Evolutionary conservation across 164 flowering plant genomes (phyloP), one percentile per base, ranked within the genome.

Genomic region (Protea cynaroides): DNA sequence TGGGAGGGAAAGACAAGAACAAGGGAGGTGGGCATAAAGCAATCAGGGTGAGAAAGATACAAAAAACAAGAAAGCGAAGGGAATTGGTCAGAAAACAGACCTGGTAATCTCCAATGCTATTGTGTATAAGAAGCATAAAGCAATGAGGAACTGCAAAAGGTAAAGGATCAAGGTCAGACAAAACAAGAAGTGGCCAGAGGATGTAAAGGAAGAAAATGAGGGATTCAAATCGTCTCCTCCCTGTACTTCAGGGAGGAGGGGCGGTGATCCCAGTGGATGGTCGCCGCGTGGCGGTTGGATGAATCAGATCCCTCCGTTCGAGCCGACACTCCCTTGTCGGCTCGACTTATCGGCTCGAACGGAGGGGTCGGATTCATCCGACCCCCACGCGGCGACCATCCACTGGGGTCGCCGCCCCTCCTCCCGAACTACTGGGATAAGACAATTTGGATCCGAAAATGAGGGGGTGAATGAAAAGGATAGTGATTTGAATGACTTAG

Each of bases 121-220:
- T 17, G 44, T 11, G 67, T 24, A 60, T 50, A 34, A 64, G 83
- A 81, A 40, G 79, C 59, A 60, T 53, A 71, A 23, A 81, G 74
- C 49, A 67, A 23, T 61, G 81, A 72, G 37, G 84, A 73, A 25
- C 25, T 68, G 13, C 56, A 65, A 50, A 70, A 71, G 68, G 76
- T 70, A 40, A 80, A 75, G 25, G 75, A 63, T 3, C 84, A 74
- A 44, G 82, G 69, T 9, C 85, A 69, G 52, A 70, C 59, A 18
- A 76, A 58, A 52, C 78, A 61, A 56, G 83, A 70, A 25, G 72
- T n/a, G n/a, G n/a, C n/a, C 67, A 56, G 81, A 80, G 61, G 83
- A 61, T 34, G 59, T 0, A 5, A 49, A 0, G 29, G 81, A 71
- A 59, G n/a, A n/a, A n/a, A n/a, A n/a, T n/a, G n/a, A n/a, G n/a